Percentiles rank a stretch among this genome's conserved stretches.
These are phyloP conservation scores for Penicillium pancosmium DNA, from an alignment of 495 filamentous ascomycete genomes.

Conservation along the genomic window DNA sequence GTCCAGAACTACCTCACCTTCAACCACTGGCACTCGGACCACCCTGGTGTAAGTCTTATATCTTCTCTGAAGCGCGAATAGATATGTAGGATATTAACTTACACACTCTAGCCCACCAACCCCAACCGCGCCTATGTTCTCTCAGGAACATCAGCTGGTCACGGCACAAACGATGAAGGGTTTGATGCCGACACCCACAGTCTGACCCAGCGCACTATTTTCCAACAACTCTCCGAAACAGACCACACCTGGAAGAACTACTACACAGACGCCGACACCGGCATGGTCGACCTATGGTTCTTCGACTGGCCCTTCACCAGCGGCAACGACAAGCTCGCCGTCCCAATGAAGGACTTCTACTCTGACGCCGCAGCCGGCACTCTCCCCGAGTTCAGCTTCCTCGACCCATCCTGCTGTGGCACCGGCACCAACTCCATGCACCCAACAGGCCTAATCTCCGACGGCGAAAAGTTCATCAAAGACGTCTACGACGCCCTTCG, in stretches of 20 bases:
- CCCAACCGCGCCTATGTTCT: conserved; percentile 52
- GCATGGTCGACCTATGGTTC: conserved; percentile 38
- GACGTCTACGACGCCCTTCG: conserved; percentile 53
- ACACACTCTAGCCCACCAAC: conserved; percentile 41
- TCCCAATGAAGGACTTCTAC: conserved; percentile 39
- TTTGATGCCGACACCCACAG: conserved; percentile 38
- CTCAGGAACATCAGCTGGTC: conserved; percentile 50
- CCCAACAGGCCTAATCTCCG: conserved; percentile 45
- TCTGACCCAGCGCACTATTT: conserved; percentile 47
- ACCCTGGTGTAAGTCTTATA: conserved; percentile 46
- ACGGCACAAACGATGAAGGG: conserved; percentile 47
- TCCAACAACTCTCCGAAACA: conserved; percentile 50
- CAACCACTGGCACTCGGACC: conserved; percentile 54
- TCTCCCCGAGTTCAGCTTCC: conserved; percentile 50
- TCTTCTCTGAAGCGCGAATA: not conserved
- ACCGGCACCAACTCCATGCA: conserved; percentile 50
- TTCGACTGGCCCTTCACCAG: conserved; percentile 46
- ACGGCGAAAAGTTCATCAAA: conserved; percentile 53
- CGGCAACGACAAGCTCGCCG: conserved; percentile 35
- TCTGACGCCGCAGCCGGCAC: conserved; percentile 39
- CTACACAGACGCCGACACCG: conserved; percentile 36
- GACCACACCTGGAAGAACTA: conserved; percentile 54
- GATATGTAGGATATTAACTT: conserved; percentile 6
- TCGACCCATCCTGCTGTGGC: conserved; percentile 56
- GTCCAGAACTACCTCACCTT: conserved; percentile 56